phyloP scores from a whole-genome alignment of 169 alveolate species.

The Ichthyophthirius multifiliis region DNA sequence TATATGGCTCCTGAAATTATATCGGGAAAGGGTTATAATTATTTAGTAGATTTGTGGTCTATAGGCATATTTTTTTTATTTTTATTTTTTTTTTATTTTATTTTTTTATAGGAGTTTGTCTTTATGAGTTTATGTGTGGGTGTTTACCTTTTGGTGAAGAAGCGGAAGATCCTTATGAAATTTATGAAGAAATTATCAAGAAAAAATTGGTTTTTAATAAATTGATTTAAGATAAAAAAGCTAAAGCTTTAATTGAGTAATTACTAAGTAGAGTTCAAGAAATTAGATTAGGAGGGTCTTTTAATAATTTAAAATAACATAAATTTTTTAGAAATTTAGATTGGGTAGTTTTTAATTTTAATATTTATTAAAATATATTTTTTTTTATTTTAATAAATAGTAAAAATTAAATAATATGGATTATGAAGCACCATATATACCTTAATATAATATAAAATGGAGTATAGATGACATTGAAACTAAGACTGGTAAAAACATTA shows the following conservation, averaged over 20 bases:
- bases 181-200: constrained; percentile 29
- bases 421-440: background rate
- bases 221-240: constrained; percentile 24
- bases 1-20: constrained; percentile 92
- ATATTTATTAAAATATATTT: background rate
- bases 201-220: constrained; percentile 36
- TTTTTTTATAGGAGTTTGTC: constrained; percentile 17
- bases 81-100: background rate
- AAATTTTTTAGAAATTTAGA: constrained; percentile 25
- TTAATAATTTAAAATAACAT: constrained; percentile 20
- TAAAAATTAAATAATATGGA: background rate
- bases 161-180: constrained; percentile 50
- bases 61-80: background rate
- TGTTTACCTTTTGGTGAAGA: constrained; percentile 48
- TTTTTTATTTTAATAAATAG: background rate
- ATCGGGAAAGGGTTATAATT: constrained; percentile 46
- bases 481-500: too few relatives aligned
- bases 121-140: constrained; percentile 44
- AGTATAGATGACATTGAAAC: too few relatives aligned
- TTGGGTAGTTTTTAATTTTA: constrained; percentile 8
- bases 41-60: constrained; percentile 48
- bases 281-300: constrained; percentile 30
- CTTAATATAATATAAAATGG: too few relatives aligned
- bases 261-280: constrained; percentile 33
- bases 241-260: constrained; percentile 14